phyloP scores from a whole-genome alignment of 2,329 filamentous ascomycete species.

The Xylaria sp. region DNA sequence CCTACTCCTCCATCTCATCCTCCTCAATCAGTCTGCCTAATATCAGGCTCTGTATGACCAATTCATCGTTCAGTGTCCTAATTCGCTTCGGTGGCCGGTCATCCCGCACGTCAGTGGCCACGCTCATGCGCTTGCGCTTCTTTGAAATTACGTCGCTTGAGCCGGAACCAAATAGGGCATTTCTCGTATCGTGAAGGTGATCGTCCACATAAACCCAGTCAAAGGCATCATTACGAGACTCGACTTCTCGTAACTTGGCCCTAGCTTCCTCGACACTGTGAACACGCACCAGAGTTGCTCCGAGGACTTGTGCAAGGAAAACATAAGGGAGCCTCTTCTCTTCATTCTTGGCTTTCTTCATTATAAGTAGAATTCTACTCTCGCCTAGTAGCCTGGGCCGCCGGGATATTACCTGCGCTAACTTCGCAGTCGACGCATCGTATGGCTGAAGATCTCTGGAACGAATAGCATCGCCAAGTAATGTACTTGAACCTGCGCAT shows the following conservation, averaged over 20 bases:
- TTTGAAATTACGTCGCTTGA: conserved; percentile 53
- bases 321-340: conserved; percentile 77
- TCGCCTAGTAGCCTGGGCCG: conserved; percentile 73
- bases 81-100: conserved; percentile 62
- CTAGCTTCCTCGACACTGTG: conserved; percentile 74
- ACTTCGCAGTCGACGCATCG: conserved; percentile 64
- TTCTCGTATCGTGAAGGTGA: conserved; percentile 63
- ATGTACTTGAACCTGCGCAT: conserved; percentile 82
- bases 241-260: conserved; percentile 63
- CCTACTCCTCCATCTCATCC: conserved; percentile 56
- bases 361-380: conserved; percentile 77
- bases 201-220: conserved; percentile 86
- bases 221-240: conserved; percentile 63
- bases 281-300: conserved; percentile 76
- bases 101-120: conserved; percentile 45
- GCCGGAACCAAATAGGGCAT: conserved; percentile 57
- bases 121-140: conserved; percentile 57
- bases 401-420: conserved; percentile 66
- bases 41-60: conserved; percentile 93
- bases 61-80: conserved; percentile 81
- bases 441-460: conserved; percentile 77
- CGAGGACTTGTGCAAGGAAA: conserved; percentile 83
- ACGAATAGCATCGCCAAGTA: conserved; percentile 79
- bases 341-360: conserved; percentile 69
- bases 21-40: conserved; percentile 80